These are phyloP conservation scores for Blastocystis sp. DNA, from an alignment of 352 stramenopile species.

Conservation along the genomic window DNA sequence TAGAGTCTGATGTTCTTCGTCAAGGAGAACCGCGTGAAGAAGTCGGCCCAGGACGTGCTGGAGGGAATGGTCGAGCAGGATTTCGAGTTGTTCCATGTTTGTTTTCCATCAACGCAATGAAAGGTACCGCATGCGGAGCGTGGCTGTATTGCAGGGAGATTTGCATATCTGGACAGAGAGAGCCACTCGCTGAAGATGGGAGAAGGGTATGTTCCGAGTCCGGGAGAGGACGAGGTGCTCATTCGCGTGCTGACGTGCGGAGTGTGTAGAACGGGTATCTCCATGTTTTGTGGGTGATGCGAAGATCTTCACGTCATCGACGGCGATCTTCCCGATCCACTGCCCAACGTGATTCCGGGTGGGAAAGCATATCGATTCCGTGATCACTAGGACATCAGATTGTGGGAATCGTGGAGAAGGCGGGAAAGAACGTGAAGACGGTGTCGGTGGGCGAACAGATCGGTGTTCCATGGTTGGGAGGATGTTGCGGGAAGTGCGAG, in stretches of 20 bases:
- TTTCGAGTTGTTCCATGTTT: slow-evolving; percentile 1
- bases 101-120: too few relatives aligned
- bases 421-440: slow-evolving; percentile 36
- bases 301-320: slow-evolving; percentile 55
- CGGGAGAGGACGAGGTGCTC: background rate
- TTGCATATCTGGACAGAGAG: slow-evolving; percentile 31
- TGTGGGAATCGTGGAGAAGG: slow-evolving; percentile 1
- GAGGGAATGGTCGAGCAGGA: background rate
- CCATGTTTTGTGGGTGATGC: background rate
- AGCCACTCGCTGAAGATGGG: background rate
- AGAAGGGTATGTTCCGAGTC: background rate
- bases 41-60: background rate
- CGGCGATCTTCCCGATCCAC: slow-evolving; percentile 33
- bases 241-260: slow-evolving; percentile 46
- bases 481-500: slow-evolving; percentile 26
- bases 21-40: background rate
- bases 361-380: background rate
- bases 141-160: slow-evolving; percentile 33
- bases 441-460: slow-evolving; percentile 32
- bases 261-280: slow-evolving; percentile 33
- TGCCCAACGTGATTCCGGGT: slow-evolving; percentile 52
- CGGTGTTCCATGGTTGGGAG: slow-evolving; percentile 52
- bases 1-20: slow-evolving; percentile 5
- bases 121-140: too few relatives aligned
- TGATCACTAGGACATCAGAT: slow-evolving; percentile 54